Evolutionary conservation across 1,284 basidiomycete species (phyloP).

Genomic region (Cryptococcus wingfieldii): DNA sequence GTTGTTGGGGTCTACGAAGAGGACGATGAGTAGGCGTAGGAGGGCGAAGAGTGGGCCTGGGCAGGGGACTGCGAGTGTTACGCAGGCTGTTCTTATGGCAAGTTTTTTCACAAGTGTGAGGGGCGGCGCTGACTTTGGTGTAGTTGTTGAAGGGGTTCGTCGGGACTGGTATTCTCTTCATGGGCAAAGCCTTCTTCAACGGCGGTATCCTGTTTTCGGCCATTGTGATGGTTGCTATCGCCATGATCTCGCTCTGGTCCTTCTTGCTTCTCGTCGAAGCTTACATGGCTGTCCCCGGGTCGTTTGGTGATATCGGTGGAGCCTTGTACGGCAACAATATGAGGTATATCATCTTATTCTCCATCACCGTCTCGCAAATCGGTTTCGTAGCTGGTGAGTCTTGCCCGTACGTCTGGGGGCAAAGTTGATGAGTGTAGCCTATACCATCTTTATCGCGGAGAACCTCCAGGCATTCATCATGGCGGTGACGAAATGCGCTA

Average conservation of each 20-base stretch:
- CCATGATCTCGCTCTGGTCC: constrained; percentile 83
- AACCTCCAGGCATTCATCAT: constrained; percentile 84
- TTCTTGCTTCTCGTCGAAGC: constrained; percentile 89
- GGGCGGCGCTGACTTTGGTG: constrained; percentile 3
- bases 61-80: constrained; percentile 73
- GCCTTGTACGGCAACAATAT: constrained; percentile 87
- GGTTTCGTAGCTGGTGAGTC: constrained; percentile 51
- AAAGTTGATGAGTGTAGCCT: constrained; percentile 53
- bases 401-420: not conserved
- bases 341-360: constrained; percentile 81
- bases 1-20: constrained; percentile 28
- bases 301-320: constrained; percentile 96
- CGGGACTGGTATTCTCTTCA: constrained; percentile 91
- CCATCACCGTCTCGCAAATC: constrained; percentile 85
- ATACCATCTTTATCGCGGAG: constrained; percentile 94
- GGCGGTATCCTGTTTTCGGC: constrained; percentile 77
- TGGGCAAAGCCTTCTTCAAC: constrained; percentile 76
- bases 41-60: constrained; percentile 54
- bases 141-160: constrained; percentile 92
- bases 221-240: constrained; percentile 73
- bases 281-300: constrained; percentile 83
- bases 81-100: constrained; percentile 87
- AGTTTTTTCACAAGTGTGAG: constrained; percentile 19
- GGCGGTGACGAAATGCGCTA: constrained; percentile 75
- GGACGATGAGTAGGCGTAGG: constrained; percentile 55